Evolutionary conservation across 2,329 filamentous ascomycete genomes (phyloP), one percentile per base, ranked within the genome.

Genomic region (Penicillium sp.): DNA sequence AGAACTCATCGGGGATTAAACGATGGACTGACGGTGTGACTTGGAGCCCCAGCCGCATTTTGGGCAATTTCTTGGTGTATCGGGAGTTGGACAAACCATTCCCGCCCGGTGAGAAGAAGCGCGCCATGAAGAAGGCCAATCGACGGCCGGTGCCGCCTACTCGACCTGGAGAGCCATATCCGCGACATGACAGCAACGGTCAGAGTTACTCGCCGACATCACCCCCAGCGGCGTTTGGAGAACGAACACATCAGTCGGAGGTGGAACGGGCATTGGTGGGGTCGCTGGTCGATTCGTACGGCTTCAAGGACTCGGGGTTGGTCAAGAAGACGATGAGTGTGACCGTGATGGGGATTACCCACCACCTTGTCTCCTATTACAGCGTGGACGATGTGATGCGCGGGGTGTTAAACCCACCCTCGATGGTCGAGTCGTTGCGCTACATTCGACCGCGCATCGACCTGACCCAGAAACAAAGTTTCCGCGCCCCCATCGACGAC

Each of bases 281-380:
- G 6, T 96, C 91, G 1, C 80, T 96, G 13, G 85, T 93, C n/a
- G 92, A 96, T 74, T 92, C 89, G 0, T 96, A 96, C 67, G 86
- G 87, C 31, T 96, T 96, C 82, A 95, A 95, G 68, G 81, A 86
- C 14, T 84, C 86, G 1, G 92, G 93, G 0, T 77, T 97, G 42
- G 85, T 96, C 61, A 97, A 97, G 82, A 96, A 96, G 80, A 96
- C 92, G 0, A 92, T 96, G 74, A 93, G 89, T 65, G 85, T 96
- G 39, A 86, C 84, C 2, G 86, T 89, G 50, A 82, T 88, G 26
- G 89, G 89, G 2, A 84, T 92, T 2, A 87, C 86, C 2, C 92
- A 96, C 68, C 92, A 96, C 68, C 78, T 97, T 51, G 91, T 96
- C 42, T 93, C 89, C 16, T 97, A 97, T 72, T 96, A 96, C 78